These are phyloP conservation scores for Curvularia lunata DNA, from an alignment of 2,329 filamentous ascomycete species.

Conservation along the genomic window DNA sequence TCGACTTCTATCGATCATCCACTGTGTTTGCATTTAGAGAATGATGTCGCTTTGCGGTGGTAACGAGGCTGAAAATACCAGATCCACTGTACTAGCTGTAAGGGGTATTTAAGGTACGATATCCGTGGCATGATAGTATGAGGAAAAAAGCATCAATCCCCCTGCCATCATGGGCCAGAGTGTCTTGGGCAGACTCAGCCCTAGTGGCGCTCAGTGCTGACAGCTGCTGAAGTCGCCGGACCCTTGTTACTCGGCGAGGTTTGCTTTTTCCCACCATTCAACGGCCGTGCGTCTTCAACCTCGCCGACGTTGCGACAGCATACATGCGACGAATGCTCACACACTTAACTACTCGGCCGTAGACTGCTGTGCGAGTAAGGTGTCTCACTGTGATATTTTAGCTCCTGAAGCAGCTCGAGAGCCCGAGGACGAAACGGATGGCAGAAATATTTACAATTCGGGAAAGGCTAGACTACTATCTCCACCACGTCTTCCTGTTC, in stretches of 20 bases:
- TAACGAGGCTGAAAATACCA: not conserved
- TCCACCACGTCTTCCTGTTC: not conserved
- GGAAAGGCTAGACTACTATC: slow-evolving; percentile 1
- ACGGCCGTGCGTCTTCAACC: not conserved
- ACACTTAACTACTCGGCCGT: not conserved
- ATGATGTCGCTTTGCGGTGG: not conserved
- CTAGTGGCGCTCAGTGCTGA: not conserved
- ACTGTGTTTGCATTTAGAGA: not conserved
- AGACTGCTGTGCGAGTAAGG: not conserved
- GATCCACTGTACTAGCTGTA: not conserved
- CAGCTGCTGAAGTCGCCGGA: not conserved
- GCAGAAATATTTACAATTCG: slow-evolving; percentile 4
- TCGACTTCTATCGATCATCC: not conserved
- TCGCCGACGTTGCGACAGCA: not conserved
- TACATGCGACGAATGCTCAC: not conserved
- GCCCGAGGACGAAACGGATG: not conserved
- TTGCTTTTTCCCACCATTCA: not conserved
- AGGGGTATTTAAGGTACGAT: not conserved
- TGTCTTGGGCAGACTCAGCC: not conserved
- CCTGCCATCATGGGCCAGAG: not conserved
- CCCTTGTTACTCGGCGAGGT: not conserved
- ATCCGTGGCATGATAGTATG: not conserved
- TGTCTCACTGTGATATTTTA: not conserved
- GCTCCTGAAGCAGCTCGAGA: not conserved
- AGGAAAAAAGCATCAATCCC: not conserved